Conservation (phyloP, 2,329 filamentous ascomycete genomes). For the Ploettnerulaceae sp. region DNA sequence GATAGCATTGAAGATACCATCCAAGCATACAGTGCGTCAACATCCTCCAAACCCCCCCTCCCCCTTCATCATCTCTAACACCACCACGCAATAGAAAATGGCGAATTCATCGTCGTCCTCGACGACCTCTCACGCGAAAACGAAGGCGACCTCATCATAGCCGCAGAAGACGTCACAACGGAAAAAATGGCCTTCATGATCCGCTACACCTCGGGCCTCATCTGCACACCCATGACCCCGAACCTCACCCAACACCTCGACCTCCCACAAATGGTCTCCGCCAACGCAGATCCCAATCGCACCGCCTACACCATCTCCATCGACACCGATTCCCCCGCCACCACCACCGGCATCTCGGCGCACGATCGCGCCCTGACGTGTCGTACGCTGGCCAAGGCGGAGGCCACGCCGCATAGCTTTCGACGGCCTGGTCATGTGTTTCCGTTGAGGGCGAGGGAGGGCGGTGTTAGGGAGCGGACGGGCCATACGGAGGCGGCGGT, state of each 20-base stretch:
- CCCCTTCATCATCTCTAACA: constrained; percentile 7
- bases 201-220: constrained; percentile 81
- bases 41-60: neutral
- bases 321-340: constrained; percentile 66
- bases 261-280: constrained; percentile 84
- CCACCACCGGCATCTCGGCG: constrained; percentile 87
- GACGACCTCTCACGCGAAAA: constrained; percentile 92
- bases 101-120: constrained; percentile 93
- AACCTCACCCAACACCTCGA: constrained; percentile 63
- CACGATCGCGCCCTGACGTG: constrained; percentile 82
- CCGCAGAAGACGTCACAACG: constrained; percentile 76
- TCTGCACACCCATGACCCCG: constrained; percentile 80
- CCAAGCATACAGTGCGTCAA: constrained; percentile 55
- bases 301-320: constrained; percentile 93
- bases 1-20: constrained; percentile 62
- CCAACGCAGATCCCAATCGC: constrained; percentile 71
- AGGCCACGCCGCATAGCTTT: constrained; percentile 52
- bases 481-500: constrained; percentile 94
- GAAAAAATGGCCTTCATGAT: constrained; percentile 96
- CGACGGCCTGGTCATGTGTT: constrained; percentile 86
- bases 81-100: constrained; percentile 52
- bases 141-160: constrained; percentile 96
- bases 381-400: constrained; percentile 66
- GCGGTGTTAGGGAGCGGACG: constrained; percentile 72
- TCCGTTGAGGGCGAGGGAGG: constrained; percentile 71